These are phyloP conservation scores for Tardiomyces blankii DNA, from an alignment of 1,139 yeast genomes.

Conservation along the genomic window DNA sequence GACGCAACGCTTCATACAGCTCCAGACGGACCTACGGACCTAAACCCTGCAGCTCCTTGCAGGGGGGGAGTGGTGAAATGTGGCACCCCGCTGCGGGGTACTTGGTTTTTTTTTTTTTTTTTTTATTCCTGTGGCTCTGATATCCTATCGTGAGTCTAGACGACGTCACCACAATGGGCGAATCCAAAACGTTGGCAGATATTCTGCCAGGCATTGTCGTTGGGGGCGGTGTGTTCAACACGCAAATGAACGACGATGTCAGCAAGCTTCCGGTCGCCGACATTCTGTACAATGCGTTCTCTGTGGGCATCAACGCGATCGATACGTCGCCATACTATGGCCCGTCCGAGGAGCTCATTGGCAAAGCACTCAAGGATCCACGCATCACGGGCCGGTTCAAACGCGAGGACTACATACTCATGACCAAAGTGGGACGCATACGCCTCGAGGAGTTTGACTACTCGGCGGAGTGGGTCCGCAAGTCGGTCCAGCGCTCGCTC, in stretches of 20 bases:
- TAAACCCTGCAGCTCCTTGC: too few species aligned
- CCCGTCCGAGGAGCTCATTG: conserved; percentile 68
- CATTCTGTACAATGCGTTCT: conserved; percentile 50
- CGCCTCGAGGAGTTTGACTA: conserved; percentile 64
- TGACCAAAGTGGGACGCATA: conserved; percentile 82
- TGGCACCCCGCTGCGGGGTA: too few species aligned
- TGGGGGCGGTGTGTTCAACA: conserved; percentile 83
- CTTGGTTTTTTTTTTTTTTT: too few species aligned
- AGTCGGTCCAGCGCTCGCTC: conserved; percentile 56
- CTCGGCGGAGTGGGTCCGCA: conserved; percentile 44
- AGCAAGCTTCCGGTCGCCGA: conserved; percentile 42
- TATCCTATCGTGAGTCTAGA: too few species aligned
- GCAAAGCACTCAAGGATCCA: conserved; percentile 42
- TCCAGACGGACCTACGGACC: too few species aligned
- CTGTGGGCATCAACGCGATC: conserved; percentile 59
- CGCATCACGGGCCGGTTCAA: conserved; percentile 15
- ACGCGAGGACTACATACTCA: conserved; percentile 56
- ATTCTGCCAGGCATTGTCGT: conserved; percentile 33
- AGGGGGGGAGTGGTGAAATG: too few species aligned
- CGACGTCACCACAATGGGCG: too few species aligned
- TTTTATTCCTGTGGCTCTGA: too few species aligned
- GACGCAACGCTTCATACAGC: too few species aligned
- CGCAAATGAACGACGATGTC: conserved; percentile 64
- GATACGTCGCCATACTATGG: conserved; percentile 95
- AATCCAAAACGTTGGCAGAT: too few species aligned